Evolutionary conservation across 1,284 basidiomycete species (phyloP).

Genomic region (Ustilago lituana): DNA sequence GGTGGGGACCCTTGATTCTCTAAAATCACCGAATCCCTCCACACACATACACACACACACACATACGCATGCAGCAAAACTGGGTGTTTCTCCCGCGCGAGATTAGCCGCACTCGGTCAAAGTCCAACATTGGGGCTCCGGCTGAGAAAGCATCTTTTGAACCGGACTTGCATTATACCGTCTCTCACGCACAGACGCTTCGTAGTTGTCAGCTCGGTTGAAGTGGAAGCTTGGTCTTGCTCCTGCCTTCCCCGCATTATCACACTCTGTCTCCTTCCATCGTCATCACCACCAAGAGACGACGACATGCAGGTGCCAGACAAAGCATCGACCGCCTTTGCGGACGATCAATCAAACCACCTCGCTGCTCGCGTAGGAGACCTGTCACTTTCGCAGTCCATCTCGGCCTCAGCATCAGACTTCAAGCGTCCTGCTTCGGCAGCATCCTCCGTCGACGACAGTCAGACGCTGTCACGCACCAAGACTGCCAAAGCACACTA

Average conservation of each 20-base stretch:
- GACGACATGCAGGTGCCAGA: constrained; percentile 36
- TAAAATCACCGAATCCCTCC: constrained; percentile 17
- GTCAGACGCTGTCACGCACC: constrained; percentile 32
- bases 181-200: constrained; percentile 18
- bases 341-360: constrained; percentile 1
- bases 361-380: constrained; percentile 8
- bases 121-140: constrained; percentile 7
- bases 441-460: constrained; percentile 25
- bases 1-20: constrained; percentile 10
- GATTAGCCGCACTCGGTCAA: constrained; percentile 1
- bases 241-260: neutral
- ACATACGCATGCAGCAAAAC: too few species aligned
- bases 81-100: constrained; percentile 25
- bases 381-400: constrained; percentile 40
- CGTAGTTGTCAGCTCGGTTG: neutral
- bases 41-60: too few species aligned
- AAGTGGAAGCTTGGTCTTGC: too few species aligned
- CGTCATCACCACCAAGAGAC: neutral
- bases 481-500: constrained; percentile 39
- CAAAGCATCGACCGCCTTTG: constrained; percentile 4
- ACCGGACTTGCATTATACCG: constrained; percentile 9
- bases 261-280: neutral
- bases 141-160: constrained; percentile 15
- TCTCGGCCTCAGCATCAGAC: constrained; percentile 39
- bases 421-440: constrained; percentile 40